Evolutionary conservation across 176 grass and related monocot genomes (phyloP).

Genomic region (Cenchrus americanus): DNA sequence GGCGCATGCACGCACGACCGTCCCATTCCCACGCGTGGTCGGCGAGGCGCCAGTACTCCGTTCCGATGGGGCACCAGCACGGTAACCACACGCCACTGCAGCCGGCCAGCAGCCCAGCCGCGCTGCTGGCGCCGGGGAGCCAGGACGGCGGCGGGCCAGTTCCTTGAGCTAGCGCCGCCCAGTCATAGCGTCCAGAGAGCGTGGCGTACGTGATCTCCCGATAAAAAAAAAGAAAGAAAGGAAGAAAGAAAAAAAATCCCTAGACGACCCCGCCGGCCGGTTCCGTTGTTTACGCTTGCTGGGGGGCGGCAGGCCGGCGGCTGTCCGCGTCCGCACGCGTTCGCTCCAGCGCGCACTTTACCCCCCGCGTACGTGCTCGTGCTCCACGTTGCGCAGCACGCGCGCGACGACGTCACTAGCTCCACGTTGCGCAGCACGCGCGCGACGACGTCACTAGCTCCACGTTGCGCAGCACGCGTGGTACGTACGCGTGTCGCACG

Average conservation of each 20-base stretch:
- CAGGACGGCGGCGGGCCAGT: neutral
- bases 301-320: neutral
- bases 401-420: conserved; percentile 13
- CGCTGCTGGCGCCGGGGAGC: neutral
- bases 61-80: neutral
- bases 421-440: too few relatives aligned
- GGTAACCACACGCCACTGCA: neutral
- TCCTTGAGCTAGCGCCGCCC: neutral
- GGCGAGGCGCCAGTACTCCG: neutral
- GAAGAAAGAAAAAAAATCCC: neutral
- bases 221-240: neutral
- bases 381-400: neutral
- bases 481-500: neutral
- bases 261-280: neutral
- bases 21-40: too few relatives aligned
- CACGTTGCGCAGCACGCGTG: too few relatives aligned
- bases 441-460: conserved; percentile 11
- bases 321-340: neutral
- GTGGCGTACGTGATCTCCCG: neutral
- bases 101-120: neutral
- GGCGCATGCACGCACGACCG: too few relatives aligned
- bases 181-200: neutral
- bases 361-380: neutral
- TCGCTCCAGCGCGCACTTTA: neutral
- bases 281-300: neutral